Evolutionary conservation across 164 flowering plant genomes (phyloP).

Genomic region (Magnolia sinica): DNA sequence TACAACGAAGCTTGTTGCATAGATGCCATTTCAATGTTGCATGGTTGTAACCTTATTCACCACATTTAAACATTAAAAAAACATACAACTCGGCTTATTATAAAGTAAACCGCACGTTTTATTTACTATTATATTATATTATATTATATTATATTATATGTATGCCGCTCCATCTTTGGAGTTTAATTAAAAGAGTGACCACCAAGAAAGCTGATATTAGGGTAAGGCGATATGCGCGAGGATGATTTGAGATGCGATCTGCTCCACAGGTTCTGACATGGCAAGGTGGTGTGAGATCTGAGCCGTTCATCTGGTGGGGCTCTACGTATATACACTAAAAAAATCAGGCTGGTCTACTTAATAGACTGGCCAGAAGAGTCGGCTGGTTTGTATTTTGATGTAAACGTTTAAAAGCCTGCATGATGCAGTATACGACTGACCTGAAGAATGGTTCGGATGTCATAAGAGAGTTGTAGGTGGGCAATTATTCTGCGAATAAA

Average conservation of each 20-base stretch:
- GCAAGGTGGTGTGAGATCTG: neutral
- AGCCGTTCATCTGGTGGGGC: neutral
- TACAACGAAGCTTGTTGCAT: constrained; percentile 4
- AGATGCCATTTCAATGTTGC: constrained; percentile 14
- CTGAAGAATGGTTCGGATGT: neutral
- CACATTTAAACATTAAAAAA: neutral
- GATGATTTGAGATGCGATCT: neutral
- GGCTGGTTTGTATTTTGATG: too few relatives aligned
- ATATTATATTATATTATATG: neutral
- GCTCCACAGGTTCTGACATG: neutral
- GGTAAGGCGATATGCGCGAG: too few relatives aligned
- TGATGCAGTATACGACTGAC: neutral
- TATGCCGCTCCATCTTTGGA: neutral
- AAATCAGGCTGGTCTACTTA: too few relatives aligned
- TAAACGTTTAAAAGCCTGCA: too few relatives aligned
- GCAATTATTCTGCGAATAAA: neutral
- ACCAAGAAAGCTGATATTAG: constrained; percentile 3
- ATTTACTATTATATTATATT: neutral
- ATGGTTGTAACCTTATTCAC: constrained; percentile 4
- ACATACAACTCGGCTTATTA: neutral
- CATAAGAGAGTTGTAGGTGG: neutral
- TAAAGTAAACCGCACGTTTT: constrained; percentile 4
- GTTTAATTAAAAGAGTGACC: constrained; percentile 9
- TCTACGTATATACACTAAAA: neutral
- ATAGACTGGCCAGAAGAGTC: too few relatives aligned